A percentile compares a stretch with the other conserved stretches of the same genome.
phyloP scores from a whole-genome alignment of 1,284 basidiomycete genomes.

The Malassezia equina region DNA sequence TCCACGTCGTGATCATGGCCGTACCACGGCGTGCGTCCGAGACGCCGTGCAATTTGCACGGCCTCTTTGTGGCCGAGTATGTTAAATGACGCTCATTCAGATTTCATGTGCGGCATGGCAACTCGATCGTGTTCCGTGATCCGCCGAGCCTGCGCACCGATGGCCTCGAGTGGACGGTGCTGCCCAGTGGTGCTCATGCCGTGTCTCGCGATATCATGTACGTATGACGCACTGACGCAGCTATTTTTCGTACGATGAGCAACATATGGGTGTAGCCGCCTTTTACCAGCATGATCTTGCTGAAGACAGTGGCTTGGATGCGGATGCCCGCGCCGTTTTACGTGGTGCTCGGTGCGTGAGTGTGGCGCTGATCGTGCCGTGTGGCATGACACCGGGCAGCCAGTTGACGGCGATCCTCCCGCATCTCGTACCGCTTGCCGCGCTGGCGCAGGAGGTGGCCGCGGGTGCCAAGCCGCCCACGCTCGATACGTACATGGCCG shows the following conservation, averaged over 20 bases:
- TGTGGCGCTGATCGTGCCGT: constrained; percentile 5
- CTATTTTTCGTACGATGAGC: constrained; percentile 3
- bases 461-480: background rate
- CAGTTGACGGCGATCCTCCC: constrained; percentile 7
- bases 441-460: constrained; percentile 1
- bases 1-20: background rate
- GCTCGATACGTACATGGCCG: background rate
- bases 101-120: constrained; percentile 12
- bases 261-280: constrained; percentile 5
- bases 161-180: constrained; percentile 14
- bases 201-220: constrained; percentile 10
- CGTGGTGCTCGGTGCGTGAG: constrained; percentile 11
- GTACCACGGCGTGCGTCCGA: background rate
- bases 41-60: background rate
- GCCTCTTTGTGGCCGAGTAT: constrained; percentile 17
- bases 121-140: constrained; percentile 9
- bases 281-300: constrained; percentile 1
- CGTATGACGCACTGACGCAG: background rate
- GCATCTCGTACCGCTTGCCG: background rate
- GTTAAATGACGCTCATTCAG: background rate
- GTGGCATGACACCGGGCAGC: background rate
- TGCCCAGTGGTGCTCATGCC: constrained; percentile 15
- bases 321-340: background rate
- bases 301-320: constrained; percentile 4
- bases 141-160: constrained; percentile 2